phyloP scores from a whole-genome alignment of 768 basidiomycete genomes.

The Podaxis carcinomalis region DNA sequence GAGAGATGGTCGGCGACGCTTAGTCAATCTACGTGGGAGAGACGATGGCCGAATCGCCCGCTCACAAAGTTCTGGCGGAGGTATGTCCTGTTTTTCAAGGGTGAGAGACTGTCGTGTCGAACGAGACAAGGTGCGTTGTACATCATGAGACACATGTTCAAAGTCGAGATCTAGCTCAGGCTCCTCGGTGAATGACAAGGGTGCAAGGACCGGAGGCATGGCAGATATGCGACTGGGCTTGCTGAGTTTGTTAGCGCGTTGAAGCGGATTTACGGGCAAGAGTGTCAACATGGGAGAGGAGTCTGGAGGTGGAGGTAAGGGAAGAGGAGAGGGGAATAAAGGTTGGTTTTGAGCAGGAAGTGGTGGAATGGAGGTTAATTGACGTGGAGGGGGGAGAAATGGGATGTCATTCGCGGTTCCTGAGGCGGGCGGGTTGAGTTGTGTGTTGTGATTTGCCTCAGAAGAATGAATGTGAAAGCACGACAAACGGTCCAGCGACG shows the following conservation, averaged over 20 bases:
- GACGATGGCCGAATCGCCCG: background rate
- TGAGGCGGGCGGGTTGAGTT: background rate
- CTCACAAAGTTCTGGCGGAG: background rate
- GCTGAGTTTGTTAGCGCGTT: conserved; percentile 8
- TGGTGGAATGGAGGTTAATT: background rate
- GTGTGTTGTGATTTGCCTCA: background rate
- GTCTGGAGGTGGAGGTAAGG: background rate
- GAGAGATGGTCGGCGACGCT: conserved; percentile 5
- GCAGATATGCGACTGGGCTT: background rate
- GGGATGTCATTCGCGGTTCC: background rate
- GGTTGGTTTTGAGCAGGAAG: conserved; percentile 3
- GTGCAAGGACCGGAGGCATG: conserved; percentile 5
- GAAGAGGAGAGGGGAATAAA: background rate
- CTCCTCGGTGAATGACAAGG: conserved; percentile 3
- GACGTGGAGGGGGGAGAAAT: background rate
- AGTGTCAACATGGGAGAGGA: conserved; percentile 4
- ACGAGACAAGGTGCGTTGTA: background rate
- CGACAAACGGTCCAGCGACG: background rate
- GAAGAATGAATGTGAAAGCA: background rate
- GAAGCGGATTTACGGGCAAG: background rate
- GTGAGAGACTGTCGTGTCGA: background rate
- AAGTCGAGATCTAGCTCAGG: conserved; percentile 5
- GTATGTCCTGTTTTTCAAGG: background rate
- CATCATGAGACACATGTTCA: conserved; percentile 5
- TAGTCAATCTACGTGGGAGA: conserved; percentile 2